Percentiles rank a stretch among this genome's conserved stretches.
phyloP scores from a whole-genome alignment of 257 asterid genomes.

The Handroanthus guayacan region DNA sequence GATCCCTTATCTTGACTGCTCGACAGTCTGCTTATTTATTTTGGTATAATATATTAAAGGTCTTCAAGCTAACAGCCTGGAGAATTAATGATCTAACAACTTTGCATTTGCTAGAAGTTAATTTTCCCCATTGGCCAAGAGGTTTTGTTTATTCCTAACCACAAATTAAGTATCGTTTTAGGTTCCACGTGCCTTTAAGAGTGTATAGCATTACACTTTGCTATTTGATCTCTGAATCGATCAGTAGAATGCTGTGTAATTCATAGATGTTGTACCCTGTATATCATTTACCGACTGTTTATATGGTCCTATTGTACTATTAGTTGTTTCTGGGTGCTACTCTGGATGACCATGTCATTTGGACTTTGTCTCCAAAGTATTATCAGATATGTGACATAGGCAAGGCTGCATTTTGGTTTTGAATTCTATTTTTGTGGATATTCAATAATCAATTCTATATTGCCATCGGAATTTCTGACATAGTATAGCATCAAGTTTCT shows the following conservation, averaged over 20 bases:
- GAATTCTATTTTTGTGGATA: not conserved
- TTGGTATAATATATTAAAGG: slow-evolving; percentile 36
- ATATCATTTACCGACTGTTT: not conserved
- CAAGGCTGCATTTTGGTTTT: not conserved
- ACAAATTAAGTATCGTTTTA: not conserved
- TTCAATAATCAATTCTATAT: not conserved
- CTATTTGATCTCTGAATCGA: not conserved
- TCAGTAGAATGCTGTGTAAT: not conserved
- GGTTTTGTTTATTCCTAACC: not conserved
- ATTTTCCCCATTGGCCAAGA: not conserved
- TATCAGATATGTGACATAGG: not conserved
- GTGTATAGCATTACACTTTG: not conserved
- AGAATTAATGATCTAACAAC: not conserved
- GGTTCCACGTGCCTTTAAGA: not conserved
- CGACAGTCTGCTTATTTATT: slow-evolving; percentile 10
- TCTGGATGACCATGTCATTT: not conserved
- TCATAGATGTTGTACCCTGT: not conserved
- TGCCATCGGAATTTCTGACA: not conserved
- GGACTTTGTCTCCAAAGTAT: not conserved
- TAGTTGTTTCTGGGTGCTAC: not conserved
- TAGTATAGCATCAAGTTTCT: not conserved
- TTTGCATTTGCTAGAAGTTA: slow-evolving; percentile 40
- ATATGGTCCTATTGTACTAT: not conserved
- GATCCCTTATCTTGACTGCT: not conserved
- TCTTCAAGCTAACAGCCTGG: not conserved